These are phyloP conservation scores for Paraphaeosphaeria minitans DNA, from an alignment of 2,329 filamentous ascomycete genomes.

Conservation along the genomic window DNA sequence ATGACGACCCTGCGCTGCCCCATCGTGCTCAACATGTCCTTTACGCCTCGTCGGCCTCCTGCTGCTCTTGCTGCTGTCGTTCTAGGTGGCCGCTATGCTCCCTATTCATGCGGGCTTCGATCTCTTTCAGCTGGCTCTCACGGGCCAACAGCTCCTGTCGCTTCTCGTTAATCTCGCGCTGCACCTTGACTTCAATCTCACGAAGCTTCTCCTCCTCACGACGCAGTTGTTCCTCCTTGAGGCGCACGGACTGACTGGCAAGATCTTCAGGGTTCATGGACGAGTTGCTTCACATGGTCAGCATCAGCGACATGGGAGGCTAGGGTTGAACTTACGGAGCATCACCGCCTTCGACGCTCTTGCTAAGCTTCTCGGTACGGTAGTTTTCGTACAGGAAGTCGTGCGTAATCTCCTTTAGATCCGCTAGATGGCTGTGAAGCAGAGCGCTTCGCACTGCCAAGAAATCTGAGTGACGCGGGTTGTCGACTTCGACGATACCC, in stretches of 20 bases:
- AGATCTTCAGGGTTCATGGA: conserved; percentile 98
- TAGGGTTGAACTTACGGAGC: conserved; percentile 71
- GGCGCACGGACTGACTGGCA: conserved; percentile 92
- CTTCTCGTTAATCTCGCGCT: conserved; percentile 99
- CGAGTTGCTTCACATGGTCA: conserved; percentile 62
- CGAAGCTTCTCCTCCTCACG: conserved; percentile 99
- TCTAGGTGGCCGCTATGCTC: conserved; percentile 64
- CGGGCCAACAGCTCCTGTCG: conserved; percentile 96
- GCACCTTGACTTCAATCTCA: conserved; percentile 99
- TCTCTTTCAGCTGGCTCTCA: conserved; percentile 98
- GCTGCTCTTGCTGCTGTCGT: conserved; percentile 38
- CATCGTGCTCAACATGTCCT: conserved; percentile 14
- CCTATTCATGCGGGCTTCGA: conserved; percentile 95
- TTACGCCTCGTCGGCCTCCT: conserved; percentile 41
- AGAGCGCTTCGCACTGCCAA: conserved; percentile 94
- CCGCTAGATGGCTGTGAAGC: conserved; percentile 95
- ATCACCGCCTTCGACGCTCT: conserved; percentile 93
- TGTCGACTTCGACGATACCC: conserved; percentile 99
- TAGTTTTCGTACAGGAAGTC: conserved; percentile 99
- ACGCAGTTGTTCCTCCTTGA: conserved; percentile 99
- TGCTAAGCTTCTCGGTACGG: conserved; percentile 99
- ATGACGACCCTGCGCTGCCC: conserved; percentile 11
- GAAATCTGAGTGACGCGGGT: conserved; percentile 98
- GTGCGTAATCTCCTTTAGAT: conserved; percentile 99
- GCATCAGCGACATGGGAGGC: conserved; percentile 7